These are phyloP conservation scores for Phytophthora brassicae DNA, from an alignment of 352 stramenopile species.

Conservation along the genomic window DNA sequence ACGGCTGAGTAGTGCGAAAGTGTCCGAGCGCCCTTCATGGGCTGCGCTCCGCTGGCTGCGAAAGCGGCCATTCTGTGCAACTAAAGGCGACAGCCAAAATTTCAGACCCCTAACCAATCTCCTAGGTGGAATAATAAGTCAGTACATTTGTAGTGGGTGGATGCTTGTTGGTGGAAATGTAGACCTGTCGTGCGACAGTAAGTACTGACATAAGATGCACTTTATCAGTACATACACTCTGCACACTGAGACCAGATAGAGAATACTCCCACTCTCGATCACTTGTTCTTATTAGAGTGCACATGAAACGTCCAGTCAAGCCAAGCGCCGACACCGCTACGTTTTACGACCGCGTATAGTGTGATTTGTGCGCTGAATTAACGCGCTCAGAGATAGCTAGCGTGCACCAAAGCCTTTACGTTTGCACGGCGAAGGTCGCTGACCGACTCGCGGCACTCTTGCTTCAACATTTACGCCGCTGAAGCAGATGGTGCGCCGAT, in stretches of 20 bases:
- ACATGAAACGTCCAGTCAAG: slow-evolving; percentile 21
- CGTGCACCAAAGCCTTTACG: slow-evolving; percentile 1
- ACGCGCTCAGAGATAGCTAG: neutral
- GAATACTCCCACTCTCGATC: neutral
- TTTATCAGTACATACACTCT: too few relatives aligned
- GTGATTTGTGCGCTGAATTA: slow-evolving; percentile 8
- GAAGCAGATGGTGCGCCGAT: slow-evolving; percentile 4
- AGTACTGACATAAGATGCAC: too few relatives aligned
- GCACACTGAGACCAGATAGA: neutral
- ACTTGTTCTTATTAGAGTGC: slow-evolving; percentile 15
- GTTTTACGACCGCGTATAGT: neutral
- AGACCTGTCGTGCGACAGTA: too few relatives aligned
- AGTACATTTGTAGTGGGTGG: too few relatives aligned
- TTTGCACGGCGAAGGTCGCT: neutral
- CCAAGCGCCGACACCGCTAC: slow-evolving; percentile 11
- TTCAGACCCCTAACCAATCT: slow-evolving; percentile 67
- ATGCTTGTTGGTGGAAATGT: too few relatives aligned
- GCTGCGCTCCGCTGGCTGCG: slow-evolving; percentile 15
- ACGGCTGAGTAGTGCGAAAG: slow-evolving; percentile 12
- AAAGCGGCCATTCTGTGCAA: slow-evolving; percentile 29
- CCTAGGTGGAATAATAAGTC: too few relatives aligned
- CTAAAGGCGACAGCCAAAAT: slow-evolving; percentile 52
- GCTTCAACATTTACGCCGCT: neutral
- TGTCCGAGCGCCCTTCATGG: neutral
- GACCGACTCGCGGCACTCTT: neutral